These are phyloP conservation scores for Phytopythium oedochilum DNA, from an alignment of 352 stramenopile genomes.

Conservation along the genomic window DNA sequence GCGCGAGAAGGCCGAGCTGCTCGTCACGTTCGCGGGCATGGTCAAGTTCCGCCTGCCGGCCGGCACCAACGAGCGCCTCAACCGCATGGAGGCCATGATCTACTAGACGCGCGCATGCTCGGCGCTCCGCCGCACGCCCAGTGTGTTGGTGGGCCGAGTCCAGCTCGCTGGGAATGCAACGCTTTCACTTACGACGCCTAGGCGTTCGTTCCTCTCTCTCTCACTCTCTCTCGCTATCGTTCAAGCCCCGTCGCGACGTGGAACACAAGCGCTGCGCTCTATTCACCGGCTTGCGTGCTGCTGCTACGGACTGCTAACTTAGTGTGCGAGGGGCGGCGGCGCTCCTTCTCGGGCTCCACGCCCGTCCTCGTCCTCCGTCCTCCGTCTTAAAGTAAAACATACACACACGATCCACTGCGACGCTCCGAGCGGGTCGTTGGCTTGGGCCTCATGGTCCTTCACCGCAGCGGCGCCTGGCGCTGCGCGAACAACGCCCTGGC, in stretches of 20 bases:
- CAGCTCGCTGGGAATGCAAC: background rate
- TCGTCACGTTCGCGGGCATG: slow-evolving; percentile 86
- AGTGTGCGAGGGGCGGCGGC: too few relatives aligned
- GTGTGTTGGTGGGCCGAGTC: too few relatives aligned
- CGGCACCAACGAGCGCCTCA: slow-evolving; percentile 78
- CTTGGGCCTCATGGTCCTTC: too few relatives aligned
- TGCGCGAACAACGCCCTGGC: slow-evolving; percentile 33
- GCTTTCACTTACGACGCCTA: slow-evolving; percentile 21
- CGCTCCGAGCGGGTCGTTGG: too few relatives aligned
- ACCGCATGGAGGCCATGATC: slow-evolving; percentile 88
- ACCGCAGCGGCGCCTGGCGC: slow-evolving; percentile 34
- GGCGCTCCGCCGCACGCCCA: background rate
- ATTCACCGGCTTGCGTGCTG: slow-evolving; percentile 1
- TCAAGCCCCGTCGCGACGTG: too few relatives aligned
- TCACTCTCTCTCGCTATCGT: too few relatives aligned
- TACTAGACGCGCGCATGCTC: slow-evolving; percentile 46
- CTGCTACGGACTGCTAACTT: too few relatives aligned
- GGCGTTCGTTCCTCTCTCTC: too few relatives aligned
- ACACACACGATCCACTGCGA: background rate
- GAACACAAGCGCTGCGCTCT: slow-evolving; percentile 1
- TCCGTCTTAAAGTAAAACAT: background rate
- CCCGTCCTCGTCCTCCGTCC: background rate
- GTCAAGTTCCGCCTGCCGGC: slow-evolving; percentile 84
- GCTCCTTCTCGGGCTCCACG: too few relatives aligned
- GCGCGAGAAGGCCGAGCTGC: slow-evolving; percentile 70